Percentiles rank a stretch among this genome's conserved stretches.
phyloP scores from a whole-genome alignment of 179 eudicot genomes.

The Camellia oleifera region DNA sequence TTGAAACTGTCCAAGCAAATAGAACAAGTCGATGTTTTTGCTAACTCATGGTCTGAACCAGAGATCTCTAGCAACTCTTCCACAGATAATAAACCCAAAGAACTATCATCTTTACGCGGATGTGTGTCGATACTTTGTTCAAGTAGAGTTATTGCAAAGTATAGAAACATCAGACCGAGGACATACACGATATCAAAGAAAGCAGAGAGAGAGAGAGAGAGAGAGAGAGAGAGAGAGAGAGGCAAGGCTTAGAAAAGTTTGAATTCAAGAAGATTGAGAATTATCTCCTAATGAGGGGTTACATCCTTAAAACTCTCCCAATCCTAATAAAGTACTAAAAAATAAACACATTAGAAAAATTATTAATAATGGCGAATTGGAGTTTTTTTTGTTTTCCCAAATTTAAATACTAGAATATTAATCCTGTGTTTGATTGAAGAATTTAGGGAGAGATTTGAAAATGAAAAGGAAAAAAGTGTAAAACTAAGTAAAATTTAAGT shows the following conservation, averaged over 20 bases:
- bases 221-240: background rate
- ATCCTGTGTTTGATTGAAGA: too few species aligned
- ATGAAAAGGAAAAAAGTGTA: too few species aligned
- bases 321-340: too few species aligned
- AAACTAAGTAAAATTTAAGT: too few species aligned
- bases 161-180: constrained; percentile 20
- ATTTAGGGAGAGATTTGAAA: too few species aligned
- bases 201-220: constrained; percentile 4
- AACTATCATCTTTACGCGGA: background rate
- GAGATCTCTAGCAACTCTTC: constrained; percentile 37
- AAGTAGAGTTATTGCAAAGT: constrained; percentile 10
- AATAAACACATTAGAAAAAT: too few species aligned
- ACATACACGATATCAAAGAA: constrained; percentile 19
- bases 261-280: too few species aligned
- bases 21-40: constrained; percentile 30
- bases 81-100: constrained; percentile 18
- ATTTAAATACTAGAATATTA: too few species aligned
- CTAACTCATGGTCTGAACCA: constrained; percentile 13
- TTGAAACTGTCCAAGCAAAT: constrained; percentile 61
- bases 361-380: too few species aligned
- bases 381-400: too few species aligned
- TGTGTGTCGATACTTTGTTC: background rate
- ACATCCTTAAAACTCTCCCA: too few species aligned
- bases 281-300: too few species aligned
- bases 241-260: background rate